These are phyloP conservation scores for Lipomyces chichibuensis DNA, from an alignment of 805 yeast genomes.

Conservation along the genomic window DNA sequence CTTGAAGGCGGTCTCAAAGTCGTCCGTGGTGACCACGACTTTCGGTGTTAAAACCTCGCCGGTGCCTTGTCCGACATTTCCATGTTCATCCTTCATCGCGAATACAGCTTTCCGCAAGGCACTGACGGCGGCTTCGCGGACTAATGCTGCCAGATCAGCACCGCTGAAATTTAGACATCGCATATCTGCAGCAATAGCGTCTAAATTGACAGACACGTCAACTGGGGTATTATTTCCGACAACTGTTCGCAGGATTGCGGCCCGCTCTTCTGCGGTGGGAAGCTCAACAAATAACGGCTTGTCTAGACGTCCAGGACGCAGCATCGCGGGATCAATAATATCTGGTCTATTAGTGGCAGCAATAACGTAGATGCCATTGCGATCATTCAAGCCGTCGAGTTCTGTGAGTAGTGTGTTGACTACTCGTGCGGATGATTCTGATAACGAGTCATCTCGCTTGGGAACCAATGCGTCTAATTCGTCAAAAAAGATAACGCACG, in stretches of 20 bases:
- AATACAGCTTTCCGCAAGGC: slow-evolving; percentile 70
- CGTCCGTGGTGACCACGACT: slow-evolving; percentile 62
- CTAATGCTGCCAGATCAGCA: slow-evolving; percentile 90
- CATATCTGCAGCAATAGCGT: slow-evolving; percentile 66
- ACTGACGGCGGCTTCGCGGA: slow-evolving; percentile 89
- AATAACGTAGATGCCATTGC: slow-evolving; percentile 89
- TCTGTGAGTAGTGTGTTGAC: slow-evolving; percentile 94
- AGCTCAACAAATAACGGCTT: slow-evolving; percentile 89
- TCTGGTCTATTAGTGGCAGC: slow-evolving; percentile 98
- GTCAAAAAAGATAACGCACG: slow-evolving; percentile 93
- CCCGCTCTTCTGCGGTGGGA: slow-evolving; percentile 76
- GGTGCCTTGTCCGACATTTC: slow-evolving; percentile 38
- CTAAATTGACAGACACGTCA: slow-evolving; percentile 61
- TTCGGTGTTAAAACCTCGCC: slow-evolving; percentile 32
- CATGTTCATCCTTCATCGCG: slow-evolving; percentile 43
- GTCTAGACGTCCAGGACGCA: slow-evolving; percentile 94
- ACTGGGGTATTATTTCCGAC: slow-evolving; percentile 72
- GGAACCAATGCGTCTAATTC: slow-evolving; percentile 97
- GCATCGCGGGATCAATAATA: slow-evolving; percentile 97
- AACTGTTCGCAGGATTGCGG: slow-evolving; percentile 79
- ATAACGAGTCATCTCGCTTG: slow-evolving; percentile 81
- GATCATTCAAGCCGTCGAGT: slow-evolving; percentile 89
- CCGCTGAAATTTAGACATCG: slow-evolving; percentile 91
- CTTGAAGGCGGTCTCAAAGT: slow-evolving; percentile 71
- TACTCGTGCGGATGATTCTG: slow-evolving; percentile 89